Base-by-base conservation (phyloP, 768 basidiomycete genomes). In the Pulveroboletus sp. region DNA sequence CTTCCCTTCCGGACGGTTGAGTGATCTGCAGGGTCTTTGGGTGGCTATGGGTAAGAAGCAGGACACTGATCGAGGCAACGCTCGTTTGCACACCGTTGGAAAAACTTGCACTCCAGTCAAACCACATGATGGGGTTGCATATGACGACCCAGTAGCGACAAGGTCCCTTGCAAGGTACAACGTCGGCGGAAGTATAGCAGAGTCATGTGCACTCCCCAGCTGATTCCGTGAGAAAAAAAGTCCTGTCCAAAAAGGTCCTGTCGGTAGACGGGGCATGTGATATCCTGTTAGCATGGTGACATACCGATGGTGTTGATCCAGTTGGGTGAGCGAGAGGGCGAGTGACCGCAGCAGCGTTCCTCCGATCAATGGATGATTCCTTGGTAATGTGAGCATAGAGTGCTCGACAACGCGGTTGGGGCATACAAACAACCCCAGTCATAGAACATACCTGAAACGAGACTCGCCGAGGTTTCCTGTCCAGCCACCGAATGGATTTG, bases 401-500 rank as follows among this genome's bases (percentile, higher is more conserved):
- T 4, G 21, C 24, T 36, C 1, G 31, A 33, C 30, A 14, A 21
- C 10, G 7, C 28, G 2, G 4, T 18, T 10, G 5, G 2, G 26
- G 53, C 61, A 15, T 50, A 76, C 74, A 76, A 79, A 64, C 76
- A 75, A 47, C 80, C 80, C n/a, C 68, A 68, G 46, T 82, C 81
- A 53, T 75, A 77, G 8, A 74, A 69, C 43, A 69, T 58, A 3
- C 80, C 80, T 5, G 73, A 60, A 33, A 78, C 30, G 10, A 76
- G 48, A 14, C 77, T 70, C n/a, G 64, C 4, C 21, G 15, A 72
- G 57, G 26, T 77, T 73, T 37, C 79, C 80, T 51, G 82, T 73
- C 70, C 70, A 73, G 11, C 69, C 69, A 42, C 32, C 52, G 9
- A 32, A 26, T 35, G 31, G 3, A 26, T 43, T n/a, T 61, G 8